Evolutionary conservation across 2,329 filamentous ascomycete species (phyloP).

Genomic region (Microcyclosporella mali): DNA sequence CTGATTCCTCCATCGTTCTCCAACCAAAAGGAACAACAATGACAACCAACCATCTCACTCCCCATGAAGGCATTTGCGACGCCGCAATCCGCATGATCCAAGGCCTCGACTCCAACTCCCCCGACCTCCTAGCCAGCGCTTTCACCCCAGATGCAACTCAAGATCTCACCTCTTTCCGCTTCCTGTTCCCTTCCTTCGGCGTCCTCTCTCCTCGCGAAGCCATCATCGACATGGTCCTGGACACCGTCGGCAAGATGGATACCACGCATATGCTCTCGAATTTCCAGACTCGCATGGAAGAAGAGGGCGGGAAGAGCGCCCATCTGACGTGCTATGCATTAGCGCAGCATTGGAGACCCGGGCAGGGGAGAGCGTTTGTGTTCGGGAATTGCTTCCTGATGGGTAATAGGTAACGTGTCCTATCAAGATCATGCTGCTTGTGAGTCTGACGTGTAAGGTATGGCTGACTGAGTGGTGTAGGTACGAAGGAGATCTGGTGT

Average conservation of each 20-base stretch:
- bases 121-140: background rate
- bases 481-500: background rate
- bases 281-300: background rate
- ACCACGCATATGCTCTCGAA: constrained; percentile 1
- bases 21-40: too few species aligned
- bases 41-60: constrained; percentile 1
- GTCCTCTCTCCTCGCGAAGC: background rate
- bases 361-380: background rate
- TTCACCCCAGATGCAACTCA: background rate
- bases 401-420: constrained; percentile 1
- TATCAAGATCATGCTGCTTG: background rate
- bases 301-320: background rate
- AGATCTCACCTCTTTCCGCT: background rate
- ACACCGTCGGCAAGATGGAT: background rate
- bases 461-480: background rate
- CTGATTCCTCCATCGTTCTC: too few species aligned
- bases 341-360: background rate
- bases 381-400: background rate
- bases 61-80: constrained; percentile 1
- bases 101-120: background rate
- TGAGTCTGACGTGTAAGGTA: too few species aligned
- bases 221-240: background rate
- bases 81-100: constrained; percentile 1
- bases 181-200: background rate
- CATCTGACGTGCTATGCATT: constrained; percentile 2